Evolutionary conservation across 352 stramenopile genomes (phyloP).

Genomic region (Pythium brachiatum): DNA sequence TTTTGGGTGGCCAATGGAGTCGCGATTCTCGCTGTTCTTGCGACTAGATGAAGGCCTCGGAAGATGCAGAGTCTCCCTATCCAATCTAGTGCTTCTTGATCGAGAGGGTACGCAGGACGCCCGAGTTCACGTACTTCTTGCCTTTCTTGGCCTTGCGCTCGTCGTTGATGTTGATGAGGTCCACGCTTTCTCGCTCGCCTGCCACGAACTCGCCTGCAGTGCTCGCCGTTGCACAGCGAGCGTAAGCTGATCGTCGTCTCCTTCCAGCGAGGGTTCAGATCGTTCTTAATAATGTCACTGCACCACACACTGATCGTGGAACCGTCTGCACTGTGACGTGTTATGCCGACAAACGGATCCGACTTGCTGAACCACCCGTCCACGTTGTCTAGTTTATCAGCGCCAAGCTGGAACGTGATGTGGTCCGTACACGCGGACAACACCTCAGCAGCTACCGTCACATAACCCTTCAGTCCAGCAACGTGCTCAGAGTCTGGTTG

Average conservation of each 20-base stretch:
- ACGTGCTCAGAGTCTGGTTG: slow-evolving; percentile 37
- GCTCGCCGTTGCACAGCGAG: slow-evolving; percentile 67
- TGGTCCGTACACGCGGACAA: slow-evolving; percentile 60
- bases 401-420: slow-evolving; percentile 56
- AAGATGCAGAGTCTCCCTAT: too few species aligned
- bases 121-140: slow-evolving; percentile 76
- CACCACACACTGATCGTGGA: slow-evolving; percentile 69
- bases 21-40: too few species aligned
- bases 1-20: neutral
- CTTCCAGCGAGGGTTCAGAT: slow-evolving; percentile 62
- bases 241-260: slow-evolving; percentile 52
- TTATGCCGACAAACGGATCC: slow-evolving; percentile 75
- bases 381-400: slow-evolving; percentile 71
- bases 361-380: slow-evolving; percentile 72
- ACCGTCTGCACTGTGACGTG: slow-evolving; percentile 38
- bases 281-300: slow-evolving; percentile 62
- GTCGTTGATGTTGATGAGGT: slow-evolving; percentile 67
- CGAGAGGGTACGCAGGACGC: slow-evolving; percentile 48
- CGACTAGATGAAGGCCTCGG: too few species aligned
- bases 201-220: slow-evolving; percentile 56
- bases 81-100: slow-evolving; percentile 34
- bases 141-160: slow-evolving; percentile 64
- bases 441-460: slow-evolving; percentile 64
- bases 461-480: slow-evolving; percentile 45
- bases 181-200: slow-evolving; percentile 40